Evolutionary conservation across 106 monocot species (phyloP).

Genomic region (Allium cepa): DNA sequence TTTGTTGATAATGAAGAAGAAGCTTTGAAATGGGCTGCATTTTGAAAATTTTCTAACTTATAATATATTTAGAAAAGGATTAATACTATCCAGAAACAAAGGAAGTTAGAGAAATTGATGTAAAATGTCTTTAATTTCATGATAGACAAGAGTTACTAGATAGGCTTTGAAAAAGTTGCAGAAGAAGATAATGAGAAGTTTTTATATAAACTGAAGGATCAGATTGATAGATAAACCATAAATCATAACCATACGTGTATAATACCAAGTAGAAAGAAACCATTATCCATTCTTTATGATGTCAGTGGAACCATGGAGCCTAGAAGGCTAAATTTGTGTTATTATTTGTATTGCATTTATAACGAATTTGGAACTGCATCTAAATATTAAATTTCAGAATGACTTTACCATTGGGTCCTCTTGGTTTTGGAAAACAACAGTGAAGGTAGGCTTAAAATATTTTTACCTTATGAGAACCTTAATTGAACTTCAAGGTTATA

Average conservation of each 20-base stretch:
- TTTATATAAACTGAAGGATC: conserved; percentile 29
- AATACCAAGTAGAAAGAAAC: conserved; percentile 34
- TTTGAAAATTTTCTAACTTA: conserved; percentile 42
- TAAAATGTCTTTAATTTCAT: conserved; percentile 9
- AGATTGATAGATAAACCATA: conserved; percentile 17
- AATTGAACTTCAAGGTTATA: not conserved
- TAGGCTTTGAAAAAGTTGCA: conserved; percentile 21
- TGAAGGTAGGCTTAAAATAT: conserved; percentile 17
- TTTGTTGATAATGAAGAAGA: conserved; percentile 42
- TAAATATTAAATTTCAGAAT: conserved; percentile 21
- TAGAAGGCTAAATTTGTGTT: conserved; percentile 9
- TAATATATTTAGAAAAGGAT: conserved; percentile 23
- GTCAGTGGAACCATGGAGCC: conserved; percentile 43
- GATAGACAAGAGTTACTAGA: conserved; percentile 29
- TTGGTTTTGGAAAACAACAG: conserved; percentile 53
- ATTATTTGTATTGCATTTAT: not conserved
- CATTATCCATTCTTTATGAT: conserved; percentile 30
- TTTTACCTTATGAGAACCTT: not conserved
- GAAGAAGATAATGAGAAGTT: conserved; percentile 50
- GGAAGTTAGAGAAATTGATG: conserved; percentile 11
- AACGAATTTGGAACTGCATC: not conserved
- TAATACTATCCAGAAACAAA: conserved; percentile 7
- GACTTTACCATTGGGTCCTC: conserved; percentile 52
- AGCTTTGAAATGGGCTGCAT: conserved; percentile 45
- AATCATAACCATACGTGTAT: not conserved